A percentile compares a stretch with the other conserved stretches of the same genome.
These are phyloP conservation scores for Metarhizium rileyi DNA, from an alignment of 2,329 filamentous ascomycete genomes.

Conservation along the genomic window DNA sequence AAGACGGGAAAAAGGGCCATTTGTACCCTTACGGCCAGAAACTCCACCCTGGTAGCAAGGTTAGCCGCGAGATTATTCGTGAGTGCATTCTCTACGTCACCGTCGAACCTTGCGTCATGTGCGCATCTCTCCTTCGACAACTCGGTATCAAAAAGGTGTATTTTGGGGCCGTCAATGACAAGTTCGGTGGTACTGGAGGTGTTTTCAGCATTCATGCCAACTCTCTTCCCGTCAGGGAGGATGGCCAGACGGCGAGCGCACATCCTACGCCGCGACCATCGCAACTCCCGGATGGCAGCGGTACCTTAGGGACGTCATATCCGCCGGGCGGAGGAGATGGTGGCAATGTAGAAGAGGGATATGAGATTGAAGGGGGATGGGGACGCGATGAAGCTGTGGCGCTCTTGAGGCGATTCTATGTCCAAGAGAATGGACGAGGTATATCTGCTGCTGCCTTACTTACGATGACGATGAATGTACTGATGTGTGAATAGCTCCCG, in stretches of 20 bases:
- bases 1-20: constrained; percentile 44
- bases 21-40: constrained; percentile 55
- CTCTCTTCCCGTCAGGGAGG: constrained; percentile 31
- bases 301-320: constrained; percentile 26
- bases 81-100: constrained; percentile 84
- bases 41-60: constrained; percentile 41
- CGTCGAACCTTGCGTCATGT: constrained; percentile 98
- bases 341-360: constrained; percentile 66
- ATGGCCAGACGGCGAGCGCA: constrained; percentile 30
- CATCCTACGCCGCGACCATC: constrained; percentile 26
- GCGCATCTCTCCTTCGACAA: constrained; percentile 83
- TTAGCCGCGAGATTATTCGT: constrained; percentile 58
- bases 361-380: constrained; percentile 76
- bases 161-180: constrained; percentile 91
- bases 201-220: constrained; percentile 77
- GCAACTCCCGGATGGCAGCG: constrained; percentile 27
- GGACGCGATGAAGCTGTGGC: constrained; percentile 90
- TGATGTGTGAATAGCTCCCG: constrained; percentile 29
- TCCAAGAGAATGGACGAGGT: constrained; percentile 95
- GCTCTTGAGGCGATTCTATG: constrained; percentile 85
- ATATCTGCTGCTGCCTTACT: constrained; percentile 16
- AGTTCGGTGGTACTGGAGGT: constrained; percentile 91
- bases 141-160: constrained; percentile 82
- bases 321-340: constrained; percentile 40
- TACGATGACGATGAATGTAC: neutral